Percentiles rank a stretch among this genome's conserved stretches.
These are phyloP conservation scores for Yamadazyma philogaea DNA, from an alignment of 805 yeast genomes.

Conservation along the genomic window DNA sequence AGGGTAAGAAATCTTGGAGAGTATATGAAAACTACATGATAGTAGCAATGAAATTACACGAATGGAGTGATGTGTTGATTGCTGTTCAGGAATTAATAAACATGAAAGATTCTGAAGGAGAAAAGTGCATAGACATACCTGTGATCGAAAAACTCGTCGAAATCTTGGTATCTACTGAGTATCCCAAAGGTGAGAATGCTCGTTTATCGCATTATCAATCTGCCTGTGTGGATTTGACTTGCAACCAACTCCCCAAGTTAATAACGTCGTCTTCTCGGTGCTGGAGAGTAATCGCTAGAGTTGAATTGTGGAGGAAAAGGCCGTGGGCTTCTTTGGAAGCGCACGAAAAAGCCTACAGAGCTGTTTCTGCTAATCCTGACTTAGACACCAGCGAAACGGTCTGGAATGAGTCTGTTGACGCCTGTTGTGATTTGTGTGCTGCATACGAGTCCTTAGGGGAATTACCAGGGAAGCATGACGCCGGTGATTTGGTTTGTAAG, in stretches of 20 bases:
- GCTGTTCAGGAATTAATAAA: constrained; percentile 67
- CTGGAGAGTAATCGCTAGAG: constrained; percentile 83
- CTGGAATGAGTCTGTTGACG: constrained; percentile 79
- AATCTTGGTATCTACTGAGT: constrained; percentile 52
- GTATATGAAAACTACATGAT: constrained; percentile 84
- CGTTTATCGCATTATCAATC: constrained; percentile 61
- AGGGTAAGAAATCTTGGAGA: constrained; percentile 73
- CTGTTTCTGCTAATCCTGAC: constrained; percentile 61
- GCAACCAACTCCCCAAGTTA: constrained; percentile 63
- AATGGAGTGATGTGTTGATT: constrained; percentile 83
- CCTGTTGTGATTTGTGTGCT: constrained; percentile 74
- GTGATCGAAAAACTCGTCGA: constrained; percentile 72
- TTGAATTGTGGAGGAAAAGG: constrained; percentile 78
- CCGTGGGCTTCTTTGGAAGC: constrained; percentile 89
- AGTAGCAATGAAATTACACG: constrained; percentile 76
- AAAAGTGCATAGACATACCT: constrained; percentile 67
- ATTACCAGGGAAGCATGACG: constrained; percentile 70
- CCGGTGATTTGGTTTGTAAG: constrained; percentile 81
- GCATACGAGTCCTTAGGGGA: constrained; percentile 90
- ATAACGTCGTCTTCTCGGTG: constrained; percentile 64
- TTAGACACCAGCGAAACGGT: constrained; percentile 55
- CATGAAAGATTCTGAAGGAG: constrained; percentile 54
- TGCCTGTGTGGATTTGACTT: constrained; percentile 68
- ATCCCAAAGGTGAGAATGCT: constrained; percentile 35
- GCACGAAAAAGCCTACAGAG: constrained; percentile 82